Conservation (phyloP, 2,329 filamentous ascomycete genomes). For the Penicillium expansum region DNA sequence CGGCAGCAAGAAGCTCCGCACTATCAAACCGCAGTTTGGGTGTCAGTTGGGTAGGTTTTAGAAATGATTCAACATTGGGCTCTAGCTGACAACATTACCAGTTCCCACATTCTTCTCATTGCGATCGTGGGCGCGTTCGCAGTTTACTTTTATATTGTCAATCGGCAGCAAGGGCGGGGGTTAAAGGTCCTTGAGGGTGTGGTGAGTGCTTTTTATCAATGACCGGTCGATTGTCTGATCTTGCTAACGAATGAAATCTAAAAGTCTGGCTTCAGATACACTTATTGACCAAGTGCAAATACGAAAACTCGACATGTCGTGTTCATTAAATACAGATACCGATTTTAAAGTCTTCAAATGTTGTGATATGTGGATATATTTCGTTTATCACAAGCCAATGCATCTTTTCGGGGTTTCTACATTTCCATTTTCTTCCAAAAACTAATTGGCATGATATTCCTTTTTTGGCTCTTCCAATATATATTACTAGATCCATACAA, state of each 20-base stretch:
- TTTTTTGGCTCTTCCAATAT: background rate
- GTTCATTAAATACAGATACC: background rate
- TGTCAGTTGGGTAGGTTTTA: conserved; percentile 54
- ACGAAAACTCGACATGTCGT: background rate
- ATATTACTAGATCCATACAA: background rate
- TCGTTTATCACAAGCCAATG: background rate
- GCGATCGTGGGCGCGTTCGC: conserved; percentile 53
- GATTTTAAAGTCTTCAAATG: background rate
- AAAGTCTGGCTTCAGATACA: conserved; percentile 35
- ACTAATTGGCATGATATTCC: background rate
- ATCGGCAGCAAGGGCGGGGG: conserved; percentile 49
- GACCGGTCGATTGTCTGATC: background rate
- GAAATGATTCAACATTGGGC: background rate
- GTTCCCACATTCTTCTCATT: conserved; percentile 61
- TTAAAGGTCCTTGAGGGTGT: conserved; percentile 51
- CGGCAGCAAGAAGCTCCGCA: conserved; percentile 58
- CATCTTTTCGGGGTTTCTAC: background rate
- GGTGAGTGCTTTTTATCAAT: conserved; percentile 24
- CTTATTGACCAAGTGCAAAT: conserved; percentile 25
- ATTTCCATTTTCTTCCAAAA: background rate
- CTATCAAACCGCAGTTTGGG: conserved; percentile 65
- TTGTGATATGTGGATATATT: background rate
- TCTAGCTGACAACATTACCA: conserved; percentile 4
- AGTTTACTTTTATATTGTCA: conserved; percentile 53
- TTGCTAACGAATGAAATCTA: conserved; percentile 1